Conservation (phyloP, 75 land plant species). For the Pinus tabuliformis region DNA sequence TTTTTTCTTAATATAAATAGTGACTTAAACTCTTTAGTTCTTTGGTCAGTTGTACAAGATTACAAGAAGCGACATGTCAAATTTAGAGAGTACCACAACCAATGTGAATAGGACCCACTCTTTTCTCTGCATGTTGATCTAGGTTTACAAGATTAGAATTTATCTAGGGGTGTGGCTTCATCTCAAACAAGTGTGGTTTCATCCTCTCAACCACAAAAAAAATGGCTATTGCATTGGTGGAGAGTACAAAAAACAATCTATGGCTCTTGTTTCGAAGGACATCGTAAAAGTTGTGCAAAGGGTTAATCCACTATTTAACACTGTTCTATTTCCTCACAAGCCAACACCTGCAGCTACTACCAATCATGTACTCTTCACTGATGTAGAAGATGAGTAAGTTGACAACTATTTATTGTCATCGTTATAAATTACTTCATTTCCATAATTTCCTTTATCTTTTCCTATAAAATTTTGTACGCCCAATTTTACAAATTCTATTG, state of each 20-base stretch:
- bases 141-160: constrained; percentile 8
- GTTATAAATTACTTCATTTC: background rate
- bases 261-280: constrained; percentile 71
- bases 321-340: constrained; percentile 80
- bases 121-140: constrained; percentile 43
- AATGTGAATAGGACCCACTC: constrained; percentile 54
- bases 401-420: background rate
- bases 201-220: constrained; percentile 39
- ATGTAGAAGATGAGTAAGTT: constrained; percentile 93
- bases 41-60: constrained; percentile 53
- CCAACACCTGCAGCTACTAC: constrained; percentile 78
- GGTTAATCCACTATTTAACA: constrained; percentile 68
- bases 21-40: background rate
- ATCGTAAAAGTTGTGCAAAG: constrained; percentile 54
- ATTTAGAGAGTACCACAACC: constrained; percentile 19
- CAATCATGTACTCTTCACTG: constrained; percentile 91
- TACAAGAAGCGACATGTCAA: constrained; percentile 41
- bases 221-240: constrained; percentile 81
- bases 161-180: background rate
- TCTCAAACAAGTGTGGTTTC: too few species aligned
- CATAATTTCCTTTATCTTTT: background rate
- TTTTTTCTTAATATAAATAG: constrained; percentile 6
- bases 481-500: background rate
- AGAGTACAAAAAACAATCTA: constrained; percentile 71
- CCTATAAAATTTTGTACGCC: background rate